Conservation (phyloP, 768 basidiomycete species). For the Suillus lakei region DNA sequence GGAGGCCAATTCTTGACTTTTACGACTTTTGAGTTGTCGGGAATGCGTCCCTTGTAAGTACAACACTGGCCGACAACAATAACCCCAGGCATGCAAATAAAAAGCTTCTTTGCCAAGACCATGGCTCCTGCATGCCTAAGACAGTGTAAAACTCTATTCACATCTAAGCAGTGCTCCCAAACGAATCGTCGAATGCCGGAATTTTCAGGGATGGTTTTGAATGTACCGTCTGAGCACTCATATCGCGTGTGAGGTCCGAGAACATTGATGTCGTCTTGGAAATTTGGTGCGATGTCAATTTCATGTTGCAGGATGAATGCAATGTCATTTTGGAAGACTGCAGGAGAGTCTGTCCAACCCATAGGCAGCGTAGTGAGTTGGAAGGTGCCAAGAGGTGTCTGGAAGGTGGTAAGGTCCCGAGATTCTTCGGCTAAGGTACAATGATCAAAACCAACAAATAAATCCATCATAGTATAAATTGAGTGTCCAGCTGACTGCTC, state of each 20-base stretch:
- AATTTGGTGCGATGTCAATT: slow-evolving; percentile 21
- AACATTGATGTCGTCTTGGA: slow-evolving; percentile 30
- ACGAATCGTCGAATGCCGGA: slow-evolving; percentile 35
- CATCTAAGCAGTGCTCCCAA: slow-evolving; percentile 41
- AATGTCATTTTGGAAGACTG: slow-evolving; percentile 45
- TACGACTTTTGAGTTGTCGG: slow-evolving; percentile 22
- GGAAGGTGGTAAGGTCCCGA: too few species aligned
- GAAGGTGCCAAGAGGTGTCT: slow-evolving; percentile 4
- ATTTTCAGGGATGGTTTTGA: slow-evolving; percentile 30
- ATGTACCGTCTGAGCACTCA: slow-evolving; percentile 17
- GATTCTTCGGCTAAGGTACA: too few species aligned
- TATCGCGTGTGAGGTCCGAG: slow-evolving; percentile 29
- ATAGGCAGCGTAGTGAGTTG: slow-evolving; percentile 40
- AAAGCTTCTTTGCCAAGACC: slow-evolving; percentile 40
- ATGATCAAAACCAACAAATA: too few species aligned
- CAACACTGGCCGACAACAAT: slow-evolving; percentile 31
- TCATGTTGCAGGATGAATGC: slow-evolving; percentile 14
- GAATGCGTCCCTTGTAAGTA: slow-evolving; percentile 29
- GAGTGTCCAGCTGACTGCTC: too few species aligned
- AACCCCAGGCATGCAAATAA: slow-evolving; percentile 29
- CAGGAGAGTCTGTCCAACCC: slow-evolving; percentile 47
- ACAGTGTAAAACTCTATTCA: slow-evolving; percentile 40
- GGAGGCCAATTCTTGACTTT: slow-evolving; percentile 28
- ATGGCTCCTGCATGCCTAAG: slow-evolving; percentile 41
- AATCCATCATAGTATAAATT: too few species aligned